phyloP scores from a whole-genome alignment of 148 eudicot genomes.

The Cornus kousa region DNA sequence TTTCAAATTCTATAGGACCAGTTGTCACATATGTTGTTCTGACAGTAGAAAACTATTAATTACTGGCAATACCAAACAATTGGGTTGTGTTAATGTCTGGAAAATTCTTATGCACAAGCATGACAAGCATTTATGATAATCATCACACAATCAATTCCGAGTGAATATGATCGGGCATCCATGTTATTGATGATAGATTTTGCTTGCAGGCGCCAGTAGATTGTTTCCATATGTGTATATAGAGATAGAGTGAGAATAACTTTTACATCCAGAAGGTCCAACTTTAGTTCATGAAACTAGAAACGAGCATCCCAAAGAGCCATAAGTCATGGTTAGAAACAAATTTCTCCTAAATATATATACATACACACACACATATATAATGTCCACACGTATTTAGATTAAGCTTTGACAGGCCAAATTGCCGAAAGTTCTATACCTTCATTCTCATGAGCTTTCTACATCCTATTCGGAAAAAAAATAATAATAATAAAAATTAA shows the following conservation, averaged over 20 bases:
- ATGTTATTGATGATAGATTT: background rate
- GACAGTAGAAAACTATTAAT: too few species aligned
- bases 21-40: too few species aligned
- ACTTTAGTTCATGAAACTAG: background rate
- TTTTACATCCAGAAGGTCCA: constrained; percentile 5
- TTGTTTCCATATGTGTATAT: background rate
- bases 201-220: too few species aligned
- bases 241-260: background rate
- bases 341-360: background rate
- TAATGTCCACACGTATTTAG: background rate
- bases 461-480: background rate
- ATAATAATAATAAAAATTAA: too few species aligned
- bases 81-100: background rate
- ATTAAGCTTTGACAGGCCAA: background rate
- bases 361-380: too few species aligned
- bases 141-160: background rate
- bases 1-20: too few species aligned
- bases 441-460: background rate
- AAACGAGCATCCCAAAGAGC: background rate
- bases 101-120: background rate
- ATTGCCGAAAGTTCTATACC: background rate
- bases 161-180: background rate
- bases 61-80: too few species aligned
- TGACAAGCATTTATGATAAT: background rate
- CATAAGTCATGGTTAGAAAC: background rate